Evolutionary conservation across 257 asterid genomes (phyloP).

Genomic region (Coffea canephora): DNA sequence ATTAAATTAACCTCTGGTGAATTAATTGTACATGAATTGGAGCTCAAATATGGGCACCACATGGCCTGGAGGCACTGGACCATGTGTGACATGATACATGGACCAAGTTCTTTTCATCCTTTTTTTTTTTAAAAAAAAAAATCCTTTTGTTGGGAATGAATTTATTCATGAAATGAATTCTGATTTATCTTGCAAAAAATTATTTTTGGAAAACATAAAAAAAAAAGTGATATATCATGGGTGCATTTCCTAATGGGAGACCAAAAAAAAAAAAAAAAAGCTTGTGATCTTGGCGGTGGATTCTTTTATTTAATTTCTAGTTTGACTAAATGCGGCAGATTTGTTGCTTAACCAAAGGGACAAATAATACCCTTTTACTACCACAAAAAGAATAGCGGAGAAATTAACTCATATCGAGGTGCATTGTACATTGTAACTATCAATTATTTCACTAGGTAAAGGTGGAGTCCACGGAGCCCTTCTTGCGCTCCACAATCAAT

Average conservation of each 20-base stretch:
- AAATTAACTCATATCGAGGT: background rate
- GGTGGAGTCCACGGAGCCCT: background rate
- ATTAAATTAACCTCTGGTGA: background rate
- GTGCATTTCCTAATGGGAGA: background rate
- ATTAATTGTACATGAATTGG: background rate
- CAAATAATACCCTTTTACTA: background rate
- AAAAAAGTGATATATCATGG: background rate
- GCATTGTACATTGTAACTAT: conserved; percentile 1
- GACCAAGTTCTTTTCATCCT: background rate
- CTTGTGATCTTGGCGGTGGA: background rate
- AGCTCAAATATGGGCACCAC: background rate
- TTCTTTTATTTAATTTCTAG: background rate
- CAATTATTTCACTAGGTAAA: conserved; percentile 1
- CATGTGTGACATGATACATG: background rate
- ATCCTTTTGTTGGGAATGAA: no score
- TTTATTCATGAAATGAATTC: background rate
- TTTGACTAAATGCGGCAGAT: background rate
- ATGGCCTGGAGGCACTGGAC: background rate
- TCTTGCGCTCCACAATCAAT: background rate
- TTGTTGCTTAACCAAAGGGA: background rate
- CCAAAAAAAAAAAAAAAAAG: background rate
- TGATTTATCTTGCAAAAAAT: background rate
- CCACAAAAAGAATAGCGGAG: background rate
- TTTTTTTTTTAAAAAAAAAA: no score
- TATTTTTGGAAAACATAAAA: background rate